A percentile compares a stretch with the other conserved stretches of the same genome.
Evolutionary conservation across 1,284 basidiomycete species (phyloP).

Genomic region (Lignosus rhinocerotis): DNA sequence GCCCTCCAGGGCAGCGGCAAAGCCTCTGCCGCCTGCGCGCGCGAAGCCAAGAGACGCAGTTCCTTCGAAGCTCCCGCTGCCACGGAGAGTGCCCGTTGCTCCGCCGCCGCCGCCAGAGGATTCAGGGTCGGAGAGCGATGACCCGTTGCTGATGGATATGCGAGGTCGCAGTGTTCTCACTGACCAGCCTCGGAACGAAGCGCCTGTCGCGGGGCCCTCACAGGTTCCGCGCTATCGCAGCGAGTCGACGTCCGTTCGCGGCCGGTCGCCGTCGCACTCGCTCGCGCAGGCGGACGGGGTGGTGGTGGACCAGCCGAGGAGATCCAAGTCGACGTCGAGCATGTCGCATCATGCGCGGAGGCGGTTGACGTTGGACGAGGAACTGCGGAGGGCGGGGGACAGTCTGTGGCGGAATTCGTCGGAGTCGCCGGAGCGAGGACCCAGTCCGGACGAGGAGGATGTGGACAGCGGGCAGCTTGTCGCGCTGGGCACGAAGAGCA

Average conservation of each 20-base stretch:
- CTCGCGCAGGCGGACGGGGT: not conserved
- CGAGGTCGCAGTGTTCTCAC: not conserved
- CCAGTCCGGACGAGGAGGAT: constrained; percentile 32
- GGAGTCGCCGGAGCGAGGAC: constrained; percentile 23
- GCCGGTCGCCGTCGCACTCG: constrained; percentile 1
- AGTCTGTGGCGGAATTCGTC: constrained; percentile 30
- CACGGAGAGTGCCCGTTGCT: constrained; percentile 12
- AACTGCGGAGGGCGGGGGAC: constrained; percentile 51
- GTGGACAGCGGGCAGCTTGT: constrained; percentile 48
- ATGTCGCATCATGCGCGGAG: constrained; percentile 30
- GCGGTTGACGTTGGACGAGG: constrained; percentile 64
- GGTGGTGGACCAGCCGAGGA: not conserved
- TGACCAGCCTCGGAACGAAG: not conserved
- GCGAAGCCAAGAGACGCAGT: constrained; percentile 8
- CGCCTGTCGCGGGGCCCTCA: constrained; percentile 4
- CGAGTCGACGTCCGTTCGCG: constrained; percentile 10
- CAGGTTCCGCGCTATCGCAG: not conserved
- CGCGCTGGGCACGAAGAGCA: constrained; percentile 55
- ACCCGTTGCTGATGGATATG: constrained; percentile 19
- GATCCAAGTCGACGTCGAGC: constrained; percentile 1
- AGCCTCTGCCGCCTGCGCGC: constrained; percentile 54
- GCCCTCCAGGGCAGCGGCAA: constrained; percentile 51
- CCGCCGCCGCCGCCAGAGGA: not conserved
- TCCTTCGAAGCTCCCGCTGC: constrained; percentile 9
- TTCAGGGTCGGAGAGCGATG: constrained; percentile 24